Evolutionary conservation across 257 asterid species (phyloP).

Genomic region (Oldenlandia corymbosa): DNA sequence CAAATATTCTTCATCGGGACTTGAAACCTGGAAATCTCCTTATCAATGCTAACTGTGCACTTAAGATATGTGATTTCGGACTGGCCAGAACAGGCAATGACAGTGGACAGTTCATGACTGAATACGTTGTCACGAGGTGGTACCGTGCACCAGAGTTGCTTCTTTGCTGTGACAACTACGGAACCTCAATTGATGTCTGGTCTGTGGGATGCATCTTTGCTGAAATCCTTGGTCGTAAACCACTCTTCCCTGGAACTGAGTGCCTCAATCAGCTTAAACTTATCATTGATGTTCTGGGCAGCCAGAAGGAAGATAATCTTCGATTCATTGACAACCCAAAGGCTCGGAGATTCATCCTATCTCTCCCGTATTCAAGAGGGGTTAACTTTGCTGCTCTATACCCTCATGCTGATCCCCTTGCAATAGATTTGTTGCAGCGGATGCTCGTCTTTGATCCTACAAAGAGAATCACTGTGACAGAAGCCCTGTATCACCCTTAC

Average conservation of each 20-base stretch:
- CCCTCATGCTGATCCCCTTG: constrained; percentile 41
- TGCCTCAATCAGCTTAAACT: constrained; percentile 44
- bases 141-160: constrained; percentile 45
- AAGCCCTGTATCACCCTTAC: constrained; percentile 41
- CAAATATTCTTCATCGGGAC: constrained; percentile 45
- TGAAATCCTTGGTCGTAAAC: constrained; percentile 40
- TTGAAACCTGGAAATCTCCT: constrained; percentile 47
- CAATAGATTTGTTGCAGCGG: constrained; percentile 32
- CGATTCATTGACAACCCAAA: constrained; percentile 35
- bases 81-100: constrained; percentile 42
- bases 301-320: constrained; percentile 33
- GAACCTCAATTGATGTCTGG: constrained; percentile 42
- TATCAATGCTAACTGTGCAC: constrained; percentile 37
- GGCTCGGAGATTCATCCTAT: constrained; percentile 33
- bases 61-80: constrained; percentile 46
- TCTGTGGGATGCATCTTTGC: constrained; percentile 49
- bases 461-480: constrained; percentile 34
- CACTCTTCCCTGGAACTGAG: constrained; percentile 41
- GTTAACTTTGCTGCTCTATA: constrained; percentile 31
- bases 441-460: constrained; percentile 40
- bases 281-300: constrained; percentile 32
- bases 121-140: constrained; percentile 47
- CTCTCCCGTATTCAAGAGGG: constrained; percentile 36
- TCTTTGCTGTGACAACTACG: constrained; percentile 36
- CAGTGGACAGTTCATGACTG: constrained; percentile 46